Evolutionary conservation across 306 rosid genomes (phyloP).

Genomic region (Quercus glauca): DNA sequence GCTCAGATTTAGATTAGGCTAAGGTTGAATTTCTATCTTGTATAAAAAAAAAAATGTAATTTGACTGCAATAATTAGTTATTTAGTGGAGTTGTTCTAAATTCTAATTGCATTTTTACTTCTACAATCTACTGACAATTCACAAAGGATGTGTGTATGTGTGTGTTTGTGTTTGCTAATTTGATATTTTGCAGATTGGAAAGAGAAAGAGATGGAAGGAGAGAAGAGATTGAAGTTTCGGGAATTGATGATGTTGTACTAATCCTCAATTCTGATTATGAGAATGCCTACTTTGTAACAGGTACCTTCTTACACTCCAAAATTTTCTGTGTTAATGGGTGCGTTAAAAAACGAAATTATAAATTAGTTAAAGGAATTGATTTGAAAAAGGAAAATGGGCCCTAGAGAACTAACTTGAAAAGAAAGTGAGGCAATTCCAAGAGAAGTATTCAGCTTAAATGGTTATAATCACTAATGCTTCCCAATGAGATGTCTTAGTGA

Average conservation of each 20-base stretch:
- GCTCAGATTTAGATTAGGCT: too few species aligned
- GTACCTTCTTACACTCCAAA: too few species aligned
- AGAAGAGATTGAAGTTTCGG: slow-evolving; percentile 41
- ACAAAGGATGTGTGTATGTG: background rate
- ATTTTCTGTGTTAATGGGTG: too few species aligned
- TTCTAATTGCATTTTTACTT: background rate
- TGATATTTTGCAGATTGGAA: slow-evolving; percentile 21
- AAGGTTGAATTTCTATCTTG: fast-evolving
- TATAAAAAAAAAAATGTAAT: background rate
- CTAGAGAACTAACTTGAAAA: too few species aligned
- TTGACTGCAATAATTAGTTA: background rate
- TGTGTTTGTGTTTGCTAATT: background rate
- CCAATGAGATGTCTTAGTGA: slow-evolving; percentile 46
- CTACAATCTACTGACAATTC: background rate
- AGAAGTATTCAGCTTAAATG: too few species aligned
- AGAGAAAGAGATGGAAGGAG: slow-evolving; percentile 22
- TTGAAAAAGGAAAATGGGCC: too few species aligned
- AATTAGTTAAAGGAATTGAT: too few species aligned
- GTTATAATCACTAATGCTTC: too few species aligned
- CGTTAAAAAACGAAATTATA: too few species aligned
- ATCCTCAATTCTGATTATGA: too few species aligned
- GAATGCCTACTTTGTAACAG: too few species aligned
- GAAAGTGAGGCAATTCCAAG: too few species aligned
- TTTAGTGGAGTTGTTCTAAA: background rate
- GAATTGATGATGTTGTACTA: slow-evolving; percentile 27